Evolutionary conservation across 2,329 filamentous ascomycete genomes (phyloP), one percentile per base, ranked within the genome.

Genomic region (Claviceps pazoutovae): DNA sequence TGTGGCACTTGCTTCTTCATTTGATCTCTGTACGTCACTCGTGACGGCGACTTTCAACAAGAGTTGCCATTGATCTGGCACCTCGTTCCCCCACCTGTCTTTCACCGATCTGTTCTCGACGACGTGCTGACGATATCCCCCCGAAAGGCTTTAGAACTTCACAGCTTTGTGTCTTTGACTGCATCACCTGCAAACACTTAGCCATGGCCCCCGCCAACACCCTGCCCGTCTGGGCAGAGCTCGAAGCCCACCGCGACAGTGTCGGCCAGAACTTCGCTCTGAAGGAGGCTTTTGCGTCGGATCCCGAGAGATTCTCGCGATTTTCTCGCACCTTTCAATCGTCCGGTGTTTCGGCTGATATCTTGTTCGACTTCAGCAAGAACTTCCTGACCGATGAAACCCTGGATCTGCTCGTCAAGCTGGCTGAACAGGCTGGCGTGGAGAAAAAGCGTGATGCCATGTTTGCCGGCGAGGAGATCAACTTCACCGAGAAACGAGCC

Each of bases 361-460:
- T 94, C 63, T 80, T 98, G 57, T 98, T 97, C 71, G 93, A 98
- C 72, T 98, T 95, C 74, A 93, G 86, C 75, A 98, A 98, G 82
- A 98, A 98, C 80, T 90, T 98, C 71, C 70, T 97, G 62, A 93
- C 86, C 56, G 87, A 95, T 60, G 90, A 97, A 72, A 97, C 91
- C 4, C 75, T 97, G 49, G 77, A 84, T 58, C 78, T 95, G 48
- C 80, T 98, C 51, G 77, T 94, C 62, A 84, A 95, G 74, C 82
- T 98, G 30, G 93, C 93, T 57, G 84, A 90, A 71, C 86, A 97
- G 73, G 89, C 91, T 58, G 84, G 84, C 59, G 71, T 98, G 41
- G 90, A 95, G 76, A 80, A 94, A 75, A 87, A 96, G 67, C 86
- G 93, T 58, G 91, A 98, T 80, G 83, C 84, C 65, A 95, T 98